Evolutionary conservation across 371 early-diverging fungal species (phyloP).

Genomic region (Mortierella sp.): DNA sequence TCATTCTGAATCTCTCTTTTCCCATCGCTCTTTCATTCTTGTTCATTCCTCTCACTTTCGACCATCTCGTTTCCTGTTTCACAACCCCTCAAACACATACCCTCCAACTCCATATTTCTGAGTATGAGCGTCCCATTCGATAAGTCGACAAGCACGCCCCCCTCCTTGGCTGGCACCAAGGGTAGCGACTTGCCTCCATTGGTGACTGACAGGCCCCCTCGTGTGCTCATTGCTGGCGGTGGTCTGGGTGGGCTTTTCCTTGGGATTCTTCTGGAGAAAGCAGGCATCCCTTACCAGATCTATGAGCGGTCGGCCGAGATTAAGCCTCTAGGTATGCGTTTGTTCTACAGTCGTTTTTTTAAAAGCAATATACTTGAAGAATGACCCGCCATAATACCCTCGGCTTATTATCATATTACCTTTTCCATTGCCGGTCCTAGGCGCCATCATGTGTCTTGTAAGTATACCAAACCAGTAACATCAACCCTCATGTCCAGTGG

Average conservation of each 20-base stretch:
- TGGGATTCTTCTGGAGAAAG: conserved; percentile 17
- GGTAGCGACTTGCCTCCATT: not conserved
- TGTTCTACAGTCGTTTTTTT: no score
- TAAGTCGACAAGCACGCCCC: not conserved
- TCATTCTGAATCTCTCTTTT: not conserved
- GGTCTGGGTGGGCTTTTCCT: conserved; percentile 19
- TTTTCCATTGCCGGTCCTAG: not conserved
- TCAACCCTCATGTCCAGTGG: no score
- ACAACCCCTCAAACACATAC: no score
- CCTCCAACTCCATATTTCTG: not conserved
- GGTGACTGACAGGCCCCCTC: not conserved
- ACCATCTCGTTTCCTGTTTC: no score
- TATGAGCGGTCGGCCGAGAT: conserved; percentile 12
- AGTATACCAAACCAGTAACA: not conserved
- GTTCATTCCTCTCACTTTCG: not conserved
- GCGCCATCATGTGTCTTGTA: conserved; percentile 2
- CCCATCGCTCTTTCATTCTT: not conserved
- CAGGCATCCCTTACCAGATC: conserved; percentile 19
- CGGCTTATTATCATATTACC: not conserved
- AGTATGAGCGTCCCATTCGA: not conserved
- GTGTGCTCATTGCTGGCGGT: conserved; percentile 14
- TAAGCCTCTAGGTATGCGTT: conserved; percentile 12
- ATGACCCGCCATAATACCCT: no score
- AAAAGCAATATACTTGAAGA: not conserved
- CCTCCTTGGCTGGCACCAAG: not conserved